Percentiles rank a stretch among this genome's conserved stretches.
phyloP scores from a whole-genome alignment of 805 yeast species.

The Barnettozyma californica region DNA sequence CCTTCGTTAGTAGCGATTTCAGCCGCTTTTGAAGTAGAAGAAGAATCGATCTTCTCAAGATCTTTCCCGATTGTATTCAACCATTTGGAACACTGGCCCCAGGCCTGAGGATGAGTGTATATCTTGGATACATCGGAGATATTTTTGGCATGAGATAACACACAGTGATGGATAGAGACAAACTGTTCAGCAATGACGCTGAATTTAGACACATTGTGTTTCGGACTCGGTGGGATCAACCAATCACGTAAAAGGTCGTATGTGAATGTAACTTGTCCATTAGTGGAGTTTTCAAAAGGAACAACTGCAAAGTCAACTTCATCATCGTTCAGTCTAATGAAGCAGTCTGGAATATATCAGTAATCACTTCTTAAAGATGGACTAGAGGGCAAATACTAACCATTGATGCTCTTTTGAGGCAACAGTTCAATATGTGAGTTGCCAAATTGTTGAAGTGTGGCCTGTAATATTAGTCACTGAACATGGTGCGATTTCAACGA shows the following conservation, averaged over 20 bases:
- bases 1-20: slow-evolving; percentile 44
- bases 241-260: slow-evolving; percentile 76
- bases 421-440: slow-evolving; percentile 18
- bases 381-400: not conserved
- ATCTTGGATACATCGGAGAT: slow-evolving; percentile 46
- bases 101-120: slow-evolving; percentile 95
- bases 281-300: slow-evolving; percentile 92
- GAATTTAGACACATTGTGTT: slow-evolving; percentile 26
- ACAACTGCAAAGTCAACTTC: slow-evolving; percentile 67
- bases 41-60: slow-evolving; percentile 54
- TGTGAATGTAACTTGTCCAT: slow-evolving; percentile 87
- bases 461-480: slow-evolving; percentile 27
- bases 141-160: slow-evolving; percentile 44
- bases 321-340: slow-evolving; percentile 40
- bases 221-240: slow-evolving; percentile 31
- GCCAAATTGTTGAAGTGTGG: slow-evolving; percentile 52
- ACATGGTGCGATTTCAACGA: not conserved
- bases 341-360: slow-evolving; percentile 40
- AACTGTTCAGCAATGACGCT: slow-evolving; percentile 70
- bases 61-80: slow-evolving; percentile 31
- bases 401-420: slow-evolving; percentile 31
- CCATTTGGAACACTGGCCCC: slow-evolving; percentile 84
- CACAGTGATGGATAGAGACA: slow-evolving; percentile 77
- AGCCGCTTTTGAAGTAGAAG: slow-evolving; percentile 86
- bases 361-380: not conserved